phyloP scores from a whole-genome alignment of 805 yeast species.

The Tetrapisispora phaffii region DNA sequence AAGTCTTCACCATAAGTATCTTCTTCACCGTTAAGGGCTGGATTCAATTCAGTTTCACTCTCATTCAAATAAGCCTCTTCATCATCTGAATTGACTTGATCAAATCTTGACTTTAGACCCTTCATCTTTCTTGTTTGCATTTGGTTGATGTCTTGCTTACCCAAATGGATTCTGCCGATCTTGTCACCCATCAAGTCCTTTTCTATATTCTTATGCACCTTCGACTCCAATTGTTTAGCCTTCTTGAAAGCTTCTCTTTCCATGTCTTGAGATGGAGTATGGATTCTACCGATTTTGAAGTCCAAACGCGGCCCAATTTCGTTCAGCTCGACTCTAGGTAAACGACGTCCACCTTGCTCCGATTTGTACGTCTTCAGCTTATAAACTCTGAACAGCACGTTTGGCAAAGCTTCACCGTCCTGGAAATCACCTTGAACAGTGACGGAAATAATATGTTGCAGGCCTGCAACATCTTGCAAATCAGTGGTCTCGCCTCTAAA shows the following conservation, averaged over 20 bases:
- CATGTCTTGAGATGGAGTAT: constrained; percentile 72
- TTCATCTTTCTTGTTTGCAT: constrained; percentile 97
- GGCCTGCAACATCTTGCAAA: constrained; percentile 86
- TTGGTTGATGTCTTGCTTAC: constrained; percentile 82
- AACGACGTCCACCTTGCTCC: constrained; percentile 55
- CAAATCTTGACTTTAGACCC: constrained; percentile 83
- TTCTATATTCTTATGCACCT: constrained; percentile 79
- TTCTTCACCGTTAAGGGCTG: constrained; percentile 11
- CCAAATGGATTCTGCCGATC: constrained; percentile 92
- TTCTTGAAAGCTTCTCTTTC: constrained; percentile 79
- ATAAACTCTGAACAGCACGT: constrained; percentile 84
- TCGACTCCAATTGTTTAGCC: constrained; percentile 74
- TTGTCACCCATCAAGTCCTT: constrained; percentile 90
- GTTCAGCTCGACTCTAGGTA: constrained; percentile 88
- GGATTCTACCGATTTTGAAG: constrained; percentile 82
- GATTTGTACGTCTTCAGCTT: constrained; percentile 70
- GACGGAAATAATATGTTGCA: constrained; percentile 81
- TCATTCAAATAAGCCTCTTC: constrained; percentile 37
- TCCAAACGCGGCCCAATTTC: constrained; percentile 95
- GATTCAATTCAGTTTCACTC: constrained; percentile 31
- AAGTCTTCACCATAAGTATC: constrained; percentile 27
- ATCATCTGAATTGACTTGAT: constrained; percentile 55
- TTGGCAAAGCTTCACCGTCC: constrained; percentile 59
- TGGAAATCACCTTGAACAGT: constrained; percentile 69
- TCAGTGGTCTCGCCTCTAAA: constrained; percentile 77